Conservation (phyloP, 192 early-diverging fungal genomes). For the Coemansia erecta region DNA sequence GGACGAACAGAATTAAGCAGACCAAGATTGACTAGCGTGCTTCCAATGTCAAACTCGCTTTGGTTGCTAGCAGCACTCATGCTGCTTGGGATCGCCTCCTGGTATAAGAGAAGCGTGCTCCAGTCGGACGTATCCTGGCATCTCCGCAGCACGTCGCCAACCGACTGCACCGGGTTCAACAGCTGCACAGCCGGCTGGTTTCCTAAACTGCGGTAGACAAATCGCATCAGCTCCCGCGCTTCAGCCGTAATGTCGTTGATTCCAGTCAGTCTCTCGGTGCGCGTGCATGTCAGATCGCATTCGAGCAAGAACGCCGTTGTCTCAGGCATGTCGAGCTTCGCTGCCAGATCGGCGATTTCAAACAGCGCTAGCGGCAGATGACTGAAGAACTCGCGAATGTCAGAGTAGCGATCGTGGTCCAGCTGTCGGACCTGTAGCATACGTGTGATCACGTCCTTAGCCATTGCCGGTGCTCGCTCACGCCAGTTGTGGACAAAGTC, state of each 20-base stretch:
- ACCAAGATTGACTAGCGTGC: slow-evolving; percentile 41
- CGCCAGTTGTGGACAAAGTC: slow-evolving; percentile 52
- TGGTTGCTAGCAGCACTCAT: background rate
- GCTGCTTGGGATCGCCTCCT: slow-evolving; percentile 29
- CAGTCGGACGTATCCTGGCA: slow-evolving; percentile 43
- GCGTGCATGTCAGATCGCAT: slow-evolving; percentile 41
- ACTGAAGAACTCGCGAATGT: slow-evolving; percentile 40
- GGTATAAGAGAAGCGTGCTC: slow-evolving; percentile 43
- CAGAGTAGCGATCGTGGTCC: slow-evolving; percentile 22
- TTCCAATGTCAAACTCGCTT: slow-evolving; percentile 27
- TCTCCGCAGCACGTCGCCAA: slow-evolving; percentile 27
- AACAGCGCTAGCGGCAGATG: slow-evolving; percentile 42
- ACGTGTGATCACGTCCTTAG: slow-evolving; percentile 21
- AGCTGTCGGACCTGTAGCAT: slow-evolving; percentile 33
- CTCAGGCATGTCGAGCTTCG: slow-evolving; percentile 30
- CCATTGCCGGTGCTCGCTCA: slow-evolving; percentile 28
- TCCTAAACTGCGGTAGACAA: slow-evolving; percentile 32
- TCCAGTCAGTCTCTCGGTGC: slow-evolving; percentile 10
- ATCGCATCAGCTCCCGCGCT: slow-evolving; percentile 29
- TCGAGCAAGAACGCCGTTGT: slow-evolving; percentile 47
- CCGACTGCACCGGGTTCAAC: slow-evolving; percentile 22
- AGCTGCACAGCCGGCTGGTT: slow-evolving; percentile 42
- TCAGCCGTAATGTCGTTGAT: slow-evolving; percentile 23
- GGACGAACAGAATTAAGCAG: slow-evolving; percentile 37
- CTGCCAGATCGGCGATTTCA: slow-evolving; percentile 44